Conservation (phyloP, 1,284 basidiomycete genomes). For the Moesziomyces antarcticus region DNA sequence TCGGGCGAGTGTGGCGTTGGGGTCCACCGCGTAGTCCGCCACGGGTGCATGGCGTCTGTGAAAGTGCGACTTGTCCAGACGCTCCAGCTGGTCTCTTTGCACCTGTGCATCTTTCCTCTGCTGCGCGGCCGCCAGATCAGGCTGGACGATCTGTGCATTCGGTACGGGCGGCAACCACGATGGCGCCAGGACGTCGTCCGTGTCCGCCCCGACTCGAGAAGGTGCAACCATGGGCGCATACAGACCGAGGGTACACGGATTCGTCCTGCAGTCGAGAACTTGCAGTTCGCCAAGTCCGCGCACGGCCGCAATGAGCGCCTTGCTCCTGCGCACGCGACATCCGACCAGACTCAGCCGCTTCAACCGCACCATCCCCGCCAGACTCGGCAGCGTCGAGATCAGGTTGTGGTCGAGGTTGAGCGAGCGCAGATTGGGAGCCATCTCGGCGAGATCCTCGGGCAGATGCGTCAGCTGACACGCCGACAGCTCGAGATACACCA, state of each 20-base stretch:
- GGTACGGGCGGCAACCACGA: constrained; percentile 58
- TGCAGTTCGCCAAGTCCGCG: constrained; percentile 51
- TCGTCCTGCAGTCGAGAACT: constrained; percentile 61
- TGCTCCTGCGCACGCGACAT: constrained; percentile 55
- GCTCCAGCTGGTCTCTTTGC: constrained; percentile 31
- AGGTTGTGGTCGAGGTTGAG: constrained; percentile 74
- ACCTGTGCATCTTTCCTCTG: constrained; percentile 17
- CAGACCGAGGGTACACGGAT: constrained; percentile 64
- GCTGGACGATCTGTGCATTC: constrained; percentile 57
- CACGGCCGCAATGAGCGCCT: constrained; percentile 50
- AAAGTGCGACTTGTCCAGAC: constrained; percentile 63
- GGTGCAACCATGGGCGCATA: constrained; percentile 61
- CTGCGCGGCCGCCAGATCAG: constrained; percentile 34
- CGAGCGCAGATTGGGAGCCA: constrained; percentile 87
- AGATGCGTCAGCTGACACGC: constrained; percentile 84
- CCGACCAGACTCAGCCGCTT: constrained; percentile 63
- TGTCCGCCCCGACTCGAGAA: constrained; percentile 1
- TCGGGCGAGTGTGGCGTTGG: constrained; percentile 22
- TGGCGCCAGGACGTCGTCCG: constrained; percentile 7
- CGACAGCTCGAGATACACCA: constrained; percentile 92
- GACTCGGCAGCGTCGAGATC: constrained; percentile 51
- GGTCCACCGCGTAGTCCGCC: constrained; percentile 25
- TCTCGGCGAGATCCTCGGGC: constrained; percentile 75
- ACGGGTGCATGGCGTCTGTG: constrained; percentile 55
- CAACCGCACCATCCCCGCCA: constrained; percentile 49